Conservation (phyloP, 768 basidiomycete genomes). For the Mycena rosella region DNA sequence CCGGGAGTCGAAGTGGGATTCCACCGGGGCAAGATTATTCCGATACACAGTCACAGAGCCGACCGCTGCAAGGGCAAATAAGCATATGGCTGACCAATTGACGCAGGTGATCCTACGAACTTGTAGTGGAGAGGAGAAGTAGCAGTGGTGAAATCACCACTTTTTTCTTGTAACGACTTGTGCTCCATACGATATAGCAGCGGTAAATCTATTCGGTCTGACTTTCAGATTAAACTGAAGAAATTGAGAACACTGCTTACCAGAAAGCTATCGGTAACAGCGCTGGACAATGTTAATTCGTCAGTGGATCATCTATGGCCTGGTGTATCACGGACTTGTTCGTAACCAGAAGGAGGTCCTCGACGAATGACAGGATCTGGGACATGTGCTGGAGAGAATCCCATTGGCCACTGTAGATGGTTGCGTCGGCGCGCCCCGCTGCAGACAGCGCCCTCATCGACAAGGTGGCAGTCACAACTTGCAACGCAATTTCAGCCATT, state of each 20-base stretch:
- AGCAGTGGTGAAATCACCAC: neutral
- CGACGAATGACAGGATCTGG: neutral
- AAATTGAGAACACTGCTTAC: neutral
- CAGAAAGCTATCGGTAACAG: neutral
- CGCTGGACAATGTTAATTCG: neutral
- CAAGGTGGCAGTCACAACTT: slow-evolving; percentile 5
- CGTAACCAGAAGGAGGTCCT: slow-evolving; percentile 5
- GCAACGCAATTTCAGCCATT: neutral
- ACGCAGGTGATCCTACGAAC: neutral
- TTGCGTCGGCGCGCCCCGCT: neutral
- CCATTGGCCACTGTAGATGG: neutral
- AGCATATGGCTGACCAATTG: neutral
- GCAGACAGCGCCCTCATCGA: slow-evolving; percentile 1
- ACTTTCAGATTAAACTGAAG: too few species aligned
- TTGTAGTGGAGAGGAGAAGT: neutral
- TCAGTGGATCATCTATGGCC: neutral
- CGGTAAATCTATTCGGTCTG: neutral
- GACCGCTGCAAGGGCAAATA: neutral
- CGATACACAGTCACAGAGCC: neutral
- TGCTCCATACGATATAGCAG: slow-evolving; percentile 10
- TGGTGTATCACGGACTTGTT: slow-evolving; percentile 6
- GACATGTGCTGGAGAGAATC: neutral
- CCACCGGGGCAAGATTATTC: neutral
- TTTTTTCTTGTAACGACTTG: neutral
- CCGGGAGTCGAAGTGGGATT: slow-evolving; percentile 5